Evolutionary conservation across 306 rosid genomes (phyloP).

Genomic region (Trifolium subterraneum): DNA sequence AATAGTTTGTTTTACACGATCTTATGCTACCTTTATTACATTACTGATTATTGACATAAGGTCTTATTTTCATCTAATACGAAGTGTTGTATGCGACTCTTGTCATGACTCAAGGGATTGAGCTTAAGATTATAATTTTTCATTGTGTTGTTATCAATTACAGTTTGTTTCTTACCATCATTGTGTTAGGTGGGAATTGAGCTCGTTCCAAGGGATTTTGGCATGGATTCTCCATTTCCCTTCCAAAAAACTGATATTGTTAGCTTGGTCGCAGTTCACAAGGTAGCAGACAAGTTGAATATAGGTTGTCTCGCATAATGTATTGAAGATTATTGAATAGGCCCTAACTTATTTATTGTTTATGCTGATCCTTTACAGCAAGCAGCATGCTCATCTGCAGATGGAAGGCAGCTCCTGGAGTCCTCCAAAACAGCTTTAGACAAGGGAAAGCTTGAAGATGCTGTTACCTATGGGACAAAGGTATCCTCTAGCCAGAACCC

Average conservation of each 20-base stretch:
- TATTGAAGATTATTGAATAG: conserved; percentile 25
- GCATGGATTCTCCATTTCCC: conserved; percentile 86
- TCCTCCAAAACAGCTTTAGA: conserved; percentile 98
- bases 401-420: conserved; percentile 96
- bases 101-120: conserved; percentile 18
- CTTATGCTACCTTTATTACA: neutral
- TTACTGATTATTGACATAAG: conserved; percentile 2
- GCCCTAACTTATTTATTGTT: conserved; percentile 38
- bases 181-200: conserved; percentile 84
- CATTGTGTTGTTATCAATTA: conserved; percentile 36
- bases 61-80: conserved; percentile 4
- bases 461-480: conserved; percentile 93
- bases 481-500: conserved; percentile 48
- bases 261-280: conserved; percentile 92
- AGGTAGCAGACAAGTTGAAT: conserved; percentile 62
- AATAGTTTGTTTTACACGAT: conserved; percentile 17
- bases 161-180: conserved; percentile 30
- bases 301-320: conserved; percentile 24
- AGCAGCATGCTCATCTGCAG: conserved; percentile 99
- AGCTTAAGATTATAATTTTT: conserved; percentile 26
- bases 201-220: conserved; percentile 91
- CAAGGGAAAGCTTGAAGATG: conserved; percentile 99
- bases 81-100: conserved; percentile 14
- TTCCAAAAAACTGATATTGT: conserved; percentile 81
- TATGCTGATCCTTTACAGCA: conserved; percentile 68